phyloP scores from a whole-genome alignment of 371 early-diverging fungal genomes.

The Lichtheimia hyalospora region DNA sequence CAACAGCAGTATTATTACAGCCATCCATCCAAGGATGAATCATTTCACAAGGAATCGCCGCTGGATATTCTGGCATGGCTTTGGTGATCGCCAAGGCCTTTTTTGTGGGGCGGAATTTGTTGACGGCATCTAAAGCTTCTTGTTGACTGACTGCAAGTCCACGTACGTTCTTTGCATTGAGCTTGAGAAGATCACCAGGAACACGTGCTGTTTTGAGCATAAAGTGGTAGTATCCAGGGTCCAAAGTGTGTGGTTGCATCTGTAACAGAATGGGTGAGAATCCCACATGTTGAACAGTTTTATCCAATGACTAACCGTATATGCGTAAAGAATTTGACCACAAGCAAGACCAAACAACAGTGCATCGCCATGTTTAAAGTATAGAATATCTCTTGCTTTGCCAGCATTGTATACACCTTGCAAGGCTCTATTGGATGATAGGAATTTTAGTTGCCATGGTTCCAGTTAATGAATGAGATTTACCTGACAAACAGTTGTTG shows the following conservation, averaged over 20 bases:
- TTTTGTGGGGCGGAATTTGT: constrained; percentile 44
- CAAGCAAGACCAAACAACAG: constrained; percentile 60
- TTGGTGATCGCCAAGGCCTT: constrained; percentile 39
- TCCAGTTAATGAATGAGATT: no score
- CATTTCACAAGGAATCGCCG: constrained; percentile 46
- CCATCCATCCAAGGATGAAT: constrained; percentile 65
- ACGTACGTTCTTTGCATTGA: constrained; percentile 54
- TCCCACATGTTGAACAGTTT: not conserved
- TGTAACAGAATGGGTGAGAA: constrained; percentile 9
- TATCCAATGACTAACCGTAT: constrained; percentile 47
- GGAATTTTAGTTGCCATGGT: no score
- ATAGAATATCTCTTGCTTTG: constrained; percentile 59
- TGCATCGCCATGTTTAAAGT: constrained; percentile 65
- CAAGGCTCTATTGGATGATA: constrained; percentile 46
- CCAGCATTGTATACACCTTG: constrained; percentile 64
- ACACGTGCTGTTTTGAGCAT: constrained; percentile 69
- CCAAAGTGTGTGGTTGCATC: constrained; percentile 67
- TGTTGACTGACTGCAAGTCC: constrained; percentile 48
- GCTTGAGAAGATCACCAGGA: constrained; percentile 46
- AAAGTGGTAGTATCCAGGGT: constrained; percentile 65
- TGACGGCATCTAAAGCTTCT: constrained; percentile 37
- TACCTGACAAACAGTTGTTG: constrained; percentile 63
- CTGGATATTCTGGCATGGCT: constrained; percentile 23
- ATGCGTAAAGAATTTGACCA: constrained; percentile 65
- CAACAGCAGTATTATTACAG: constrained; percentile 47